Base-by-base conservation (phyloP, 495 filamentous ascomycete species). In the Neurospora sp. region DNA sequence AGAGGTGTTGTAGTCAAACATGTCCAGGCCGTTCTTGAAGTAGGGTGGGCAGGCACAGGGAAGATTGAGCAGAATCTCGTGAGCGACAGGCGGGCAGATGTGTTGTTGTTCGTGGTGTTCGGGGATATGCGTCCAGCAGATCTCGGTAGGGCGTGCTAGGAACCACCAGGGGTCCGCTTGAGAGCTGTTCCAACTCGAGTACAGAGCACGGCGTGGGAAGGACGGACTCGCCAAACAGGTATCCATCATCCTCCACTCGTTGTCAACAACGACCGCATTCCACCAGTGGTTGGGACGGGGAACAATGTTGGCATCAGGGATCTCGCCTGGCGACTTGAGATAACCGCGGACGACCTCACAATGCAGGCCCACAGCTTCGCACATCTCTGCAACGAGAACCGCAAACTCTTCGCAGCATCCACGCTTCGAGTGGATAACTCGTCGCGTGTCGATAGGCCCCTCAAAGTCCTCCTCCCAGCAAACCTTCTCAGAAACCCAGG, bases 171-270 rank as follows among this genome's bases (percentile, higher is more conserved):
- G 87, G 74, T 99, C 96, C 5, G 96, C 93, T 2, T 87, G 82
- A 35, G 92, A 87, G 66, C 85, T 87, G 69, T 88, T 86, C 41
- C 86, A 87, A 75, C 89, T 90, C 9, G 95, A 96, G 78, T 96
- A 97, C 49, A 88, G 85, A 20, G 83, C 86, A 70, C 96, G 87
- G 39, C 88, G 88, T 10, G 96, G 96, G 75, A 98, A 93, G 0
- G 95, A 96, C 39, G 96, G 94, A 73, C 90, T 93, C 35, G 96
- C 93, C 39, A 99, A 86, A 23, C 94, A 94, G 78, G 93, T 96
- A 81, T 99, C 96, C 88, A 99, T 95, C 74, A 98, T 90, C 69
- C 96, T 91, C 96, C 96, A 99, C 82, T 97, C 93, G 18, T 92
- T 91, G 78, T 99, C 96, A 12, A 97, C 91, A 44, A 97, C 83